Evolutionary conservation across 208 protist species (phyloP).

Genomic region (Acanthamoeba lugdunensis): DNA sequence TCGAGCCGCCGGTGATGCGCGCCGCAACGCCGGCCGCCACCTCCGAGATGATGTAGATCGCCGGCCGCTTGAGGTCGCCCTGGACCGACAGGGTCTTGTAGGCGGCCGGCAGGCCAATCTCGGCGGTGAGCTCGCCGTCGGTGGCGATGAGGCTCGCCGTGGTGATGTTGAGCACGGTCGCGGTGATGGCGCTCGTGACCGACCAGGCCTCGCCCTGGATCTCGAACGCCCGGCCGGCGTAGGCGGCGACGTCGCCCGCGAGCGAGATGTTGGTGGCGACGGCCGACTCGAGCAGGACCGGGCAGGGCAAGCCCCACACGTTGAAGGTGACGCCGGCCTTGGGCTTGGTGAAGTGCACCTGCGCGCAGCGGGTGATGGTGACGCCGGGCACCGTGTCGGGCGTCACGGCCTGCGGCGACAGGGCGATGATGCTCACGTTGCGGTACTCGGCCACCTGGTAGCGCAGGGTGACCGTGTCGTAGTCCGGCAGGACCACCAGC

Average conservation of each 20-base stretch:
- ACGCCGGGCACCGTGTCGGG: conserved; percentile 30
- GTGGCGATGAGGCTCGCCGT: not conserved
- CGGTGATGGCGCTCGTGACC: conserved; percentile 10
- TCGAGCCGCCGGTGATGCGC: not conserved
- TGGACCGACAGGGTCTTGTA: not conserved
- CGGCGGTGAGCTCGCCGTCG: not conserved
- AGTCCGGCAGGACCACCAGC: not conserved
- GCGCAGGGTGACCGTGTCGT: not conserved
- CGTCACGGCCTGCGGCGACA: conserved; percentile 20
- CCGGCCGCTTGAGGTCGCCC: not conserved
- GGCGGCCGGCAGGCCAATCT: conserved; percentile 3
- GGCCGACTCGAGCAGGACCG: not conserved
- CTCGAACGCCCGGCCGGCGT: not conserved
- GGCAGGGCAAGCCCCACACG: conserved; percentile 32
- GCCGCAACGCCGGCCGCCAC: not conserved
- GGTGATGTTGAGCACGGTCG: conserved; percentile 2
- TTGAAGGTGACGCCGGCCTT: conserved; percentile 20
- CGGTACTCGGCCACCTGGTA: conserved; percentile 13
- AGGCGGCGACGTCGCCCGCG: not conserved
- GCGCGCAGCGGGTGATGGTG: not conserved
- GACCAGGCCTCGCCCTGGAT: conserved; percentile 8
- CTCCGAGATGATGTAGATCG: not conserved
- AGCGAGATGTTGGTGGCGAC: conserved; percentile 57
- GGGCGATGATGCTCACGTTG: not conserved
- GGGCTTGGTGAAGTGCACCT: conserved; percentile 15